Evolutionary conservation across 345 rosid genomes (phyloP).

Genomic region (Leavenworthia alabamica): DNA sequence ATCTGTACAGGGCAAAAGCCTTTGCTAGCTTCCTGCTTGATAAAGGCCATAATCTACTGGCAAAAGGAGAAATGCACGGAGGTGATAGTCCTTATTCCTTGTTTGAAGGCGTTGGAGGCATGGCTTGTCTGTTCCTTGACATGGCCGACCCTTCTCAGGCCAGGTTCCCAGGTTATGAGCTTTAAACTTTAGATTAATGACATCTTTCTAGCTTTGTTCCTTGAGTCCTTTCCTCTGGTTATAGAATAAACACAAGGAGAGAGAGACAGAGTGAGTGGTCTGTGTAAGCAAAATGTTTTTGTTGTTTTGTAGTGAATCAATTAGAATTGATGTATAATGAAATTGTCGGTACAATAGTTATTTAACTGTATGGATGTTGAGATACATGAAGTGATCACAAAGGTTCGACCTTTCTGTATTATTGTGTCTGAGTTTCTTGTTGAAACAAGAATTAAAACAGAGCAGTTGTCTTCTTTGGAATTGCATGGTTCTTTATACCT

Average conservation of each 20-base stretch:
- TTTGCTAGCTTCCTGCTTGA: conserved; percentile 63
- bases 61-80: conserved; percentile 57
- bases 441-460: too few relatives aligned
- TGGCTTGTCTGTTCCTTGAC: conserved; percentile 60
- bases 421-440: too few relatives aligned
- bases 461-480: too few relatives aligned
- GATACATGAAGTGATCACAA: too few relatives aligned
- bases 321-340: not conserved
- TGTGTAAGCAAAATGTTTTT: not conserved
- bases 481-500: conserved; percentile 2
- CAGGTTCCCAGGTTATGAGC: conserved; percentile 60
- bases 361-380: too few relatives aligned
- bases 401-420: too few relatives aligned
- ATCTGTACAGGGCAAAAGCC: conserved; percentile 56
- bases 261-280: not conserved
- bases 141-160: conserved; percentile 45
- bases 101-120: conserved; percentile 62
- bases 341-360: too few relatives aligned
- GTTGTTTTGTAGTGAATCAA: not conserved
- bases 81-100: conserved; percentile 58
- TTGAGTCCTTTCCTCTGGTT: not conserved
- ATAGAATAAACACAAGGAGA: not conserved
- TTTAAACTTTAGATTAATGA: conserved; percentile 16
- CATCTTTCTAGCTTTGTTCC: not conserved
- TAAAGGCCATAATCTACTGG: conserved; percentile 43